These are phyloP conservation scores for Peronospora belbahrii DNA, from an alignment of 352 stramenopile genomes.

Conservation along the genomic window DNA sequence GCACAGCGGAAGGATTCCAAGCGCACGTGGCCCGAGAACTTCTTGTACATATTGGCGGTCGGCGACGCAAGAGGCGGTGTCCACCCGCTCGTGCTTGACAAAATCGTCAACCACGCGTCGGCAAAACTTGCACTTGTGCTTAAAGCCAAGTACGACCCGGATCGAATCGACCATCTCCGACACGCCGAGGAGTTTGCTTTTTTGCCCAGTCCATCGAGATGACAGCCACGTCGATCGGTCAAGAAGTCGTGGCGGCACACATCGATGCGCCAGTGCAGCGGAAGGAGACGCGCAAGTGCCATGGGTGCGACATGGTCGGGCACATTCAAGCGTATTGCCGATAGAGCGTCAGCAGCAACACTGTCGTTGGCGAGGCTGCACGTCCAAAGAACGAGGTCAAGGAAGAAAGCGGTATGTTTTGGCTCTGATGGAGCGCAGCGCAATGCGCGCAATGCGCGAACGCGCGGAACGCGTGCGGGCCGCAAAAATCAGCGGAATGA, in stretches of 20 bases:
- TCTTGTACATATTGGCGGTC: neutral
- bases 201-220: conserved; percentile 2
- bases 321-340: too few species aligned
- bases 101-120: conserved; percentile 7
- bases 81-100: conserved; percentile 3
- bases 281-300: too few species aligned
- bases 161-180: conserved; percentile 2
- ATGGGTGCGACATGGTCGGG: too few species aligned
- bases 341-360: too few species aligned
- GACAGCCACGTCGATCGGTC: neutral
- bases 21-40: conserved; percentile 1
- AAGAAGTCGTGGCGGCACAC: neutral
- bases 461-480: too few species aligned
- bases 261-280: neutral
- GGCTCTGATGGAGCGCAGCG: too few species aligned
- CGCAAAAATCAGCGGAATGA: too few species aligned
- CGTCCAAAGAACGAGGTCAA: too few species aligned
- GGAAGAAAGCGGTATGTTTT: too few species aligned
- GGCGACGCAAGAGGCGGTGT: neutral
- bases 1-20: neutral
- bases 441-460: too few species aligned
- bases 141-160: conserved; percentile 1
- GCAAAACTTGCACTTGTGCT: neutral
- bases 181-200: neutral
- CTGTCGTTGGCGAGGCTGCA: too few species aligned